Evolutionary conservation across 306 rosid species (phyloP).

Genomic region (Phaseolus lunatus): DNA sequence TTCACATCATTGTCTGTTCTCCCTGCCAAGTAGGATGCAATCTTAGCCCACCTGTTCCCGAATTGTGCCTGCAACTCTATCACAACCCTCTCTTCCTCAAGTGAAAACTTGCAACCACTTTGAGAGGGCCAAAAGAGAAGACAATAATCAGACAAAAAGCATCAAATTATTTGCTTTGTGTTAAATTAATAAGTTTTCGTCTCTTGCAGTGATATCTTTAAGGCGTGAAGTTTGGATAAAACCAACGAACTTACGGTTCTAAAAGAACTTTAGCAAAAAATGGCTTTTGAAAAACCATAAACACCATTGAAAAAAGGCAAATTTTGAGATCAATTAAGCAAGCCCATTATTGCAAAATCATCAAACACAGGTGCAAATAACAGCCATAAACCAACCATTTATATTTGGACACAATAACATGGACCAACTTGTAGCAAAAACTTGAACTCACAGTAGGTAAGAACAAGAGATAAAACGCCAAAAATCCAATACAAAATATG

Average conservation of each 20-base stretch:
- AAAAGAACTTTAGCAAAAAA: not conserved
- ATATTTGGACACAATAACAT: not conserved
- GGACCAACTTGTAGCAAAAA: conserved; percentile 15
- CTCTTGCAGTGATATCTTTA: not conserved
- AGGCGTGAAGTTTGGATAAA: not conserved
- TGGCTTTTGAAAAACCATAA: not conserved
- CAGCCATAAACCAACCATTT: not conserved
- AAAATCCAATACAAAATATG: not conserved
- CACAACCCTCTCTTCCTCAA: conserved; percentile 88
- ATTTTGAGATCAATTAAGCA: not conserved
- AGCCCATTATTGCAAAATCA: conserved; percentile 4
- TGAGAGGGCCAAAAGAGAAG: conserved; percentile 16
- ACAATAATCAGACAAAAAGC: not conserved
- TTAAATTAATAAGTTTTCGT: not conserved
- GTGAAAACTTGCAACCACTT: conserved; percentile 89
- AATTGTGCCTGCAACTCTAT: conserved; percentile 82
- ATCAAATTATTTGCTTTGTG: not conserved
- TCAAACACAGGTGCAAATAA: not conserved
- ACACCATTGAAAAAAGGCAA: not conserved
- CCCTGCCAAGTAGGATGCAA: conserved; percentile 77
- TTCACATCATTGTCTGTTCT: conserved; percentile 94
- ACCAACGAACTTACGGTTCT: not conserved
- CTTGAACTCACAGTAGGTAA: conserved; percentile 56
- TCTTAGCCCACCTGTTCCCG: conserved; percentile 97
- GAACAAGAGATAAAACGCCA: conserved; percentile 3